These are phyloP conservation scores for Cladosporium oxysporum DNA, from an alignment of 2,329 filamentous ascomycete species.

Conservation along the genomic window DNA sequence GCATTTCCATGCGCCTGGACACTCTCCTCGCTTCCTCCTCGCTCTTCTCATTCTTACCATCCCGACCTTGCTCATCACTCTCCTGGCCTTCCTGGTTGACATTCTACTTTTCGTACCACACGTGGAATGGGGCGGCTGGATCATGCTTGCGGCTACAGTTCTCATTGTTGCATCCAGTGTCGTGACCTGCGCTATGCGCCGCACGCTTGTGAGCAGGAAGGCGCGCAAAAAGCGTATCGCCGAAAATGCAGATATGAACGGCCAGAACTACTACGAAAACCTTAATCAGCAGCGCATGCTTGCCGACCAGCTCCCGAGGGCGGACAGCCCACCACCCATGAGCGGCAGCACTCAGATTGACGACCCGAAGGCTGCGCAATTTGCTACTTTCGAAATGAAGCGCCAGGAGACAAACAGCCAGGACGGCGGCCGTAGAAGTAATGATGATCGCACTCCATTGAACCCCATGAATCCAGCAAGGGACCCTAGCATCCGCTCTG, in stretches of 20 bases:
- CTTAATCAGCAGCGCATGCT: constrained; percentile 46
- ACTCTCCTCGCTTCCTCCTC: constrained; percentile 86
- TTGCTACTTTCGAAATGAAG: constrained; percentile 65
- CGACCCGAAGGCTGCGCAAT: constrained; percentile 55
- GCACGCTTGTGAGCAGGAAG: constrained; percentile 87
- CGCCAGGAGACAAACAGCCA: constrained; percentile 55
- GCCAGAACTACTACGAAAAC: constrained; percentile 77
- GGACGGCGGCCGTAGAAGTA: constrained; percentile 44
- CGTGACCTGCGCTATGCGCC: constrained; percentile 91
- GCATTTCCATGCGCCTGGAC: constrained; percentile 83
- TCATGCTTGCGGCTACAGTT: constrained; percentile 86
- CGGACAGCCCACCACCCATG: constrained; percentile 57
- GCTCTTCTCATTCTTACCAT: constrained; percentile 83
- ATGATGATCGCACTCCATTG: constrained; percentile 71
- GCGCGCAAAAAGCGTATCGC: constrained; percentile 89
- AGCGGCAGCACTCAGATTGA: constrained; percentile 55
- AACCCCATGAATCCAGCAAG: constrained; percentile 52
- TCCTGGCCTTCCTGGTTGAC: constrained; percentile 89
- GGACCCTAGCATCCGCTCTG: constrained; percentile 57
- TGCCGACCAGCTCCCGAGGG: constrained; percentile 43
- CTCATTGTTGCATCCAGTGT: constrained; percentile 79
- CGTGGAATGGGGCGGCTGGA: constrained; percentile 89
- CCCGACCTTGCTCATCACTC: constrained; percentile 77
- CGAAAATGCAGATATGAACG: constrained; percentile 96
- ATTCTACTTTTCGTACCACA: constrained; percentile 93